Conservation (phyloP, 2,329 filamentous ascomycete genomes). For the Calonectria fujianensis region DNA sequence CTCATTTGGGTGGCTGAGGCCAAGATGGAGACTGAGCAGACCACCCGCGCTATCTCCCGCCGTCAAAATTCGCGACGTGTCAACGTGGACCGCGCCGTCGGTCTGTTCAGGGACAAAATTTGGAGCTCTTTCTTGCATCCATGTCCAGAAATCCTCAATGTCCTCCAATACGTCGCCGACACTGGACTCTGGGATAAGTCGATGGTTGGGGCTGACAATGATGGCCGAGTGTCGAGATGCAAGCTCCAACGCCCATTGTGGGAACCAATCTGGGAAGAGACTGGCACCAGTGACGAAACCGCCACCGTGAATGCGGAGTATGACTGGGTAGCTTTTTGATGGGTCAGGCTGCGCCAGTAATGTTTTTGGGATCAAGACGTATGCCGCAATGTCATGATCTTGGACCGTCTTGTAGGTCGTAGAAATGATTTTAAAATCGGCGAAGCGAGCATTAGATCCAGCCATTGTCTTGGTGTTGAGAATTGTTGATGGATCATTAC, state of each 20-base stretch:
- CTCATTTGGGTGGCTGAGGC: slow-evolving; percentile 18
- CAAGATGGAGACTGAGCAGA: slow-evolving; percentile 29
- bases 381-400: slow-evolving; percentile 3
- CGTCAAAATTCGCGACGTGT: slow-evolving; percentile 17
- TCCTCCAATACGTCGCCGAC: slow-evolving; percentile 28
- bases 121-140: slow-evolving; percentile 13
- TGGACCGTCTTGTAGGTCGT: slow-evolving; percentile 27
- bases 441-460: not conserved
- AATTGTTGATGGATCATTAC: too few species aligned
- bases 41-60: slow-evolving; percentile 31
- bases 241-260: slow-evolving; percentile 26
- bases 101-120: slow-evolving; percentile 4
- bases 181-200: slow-evolving; percentile 13
- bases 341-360: not conserved
- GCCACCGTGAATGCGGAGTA: slow-evolving; percentile 24
- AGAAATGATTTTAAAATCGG: slow-evolving; percentile 12
- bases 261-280: slow-evolving; percentile 28
- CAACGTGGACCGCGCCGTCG: slow-evolving; percentile 11
- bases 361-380: slow-evolving; percentile 18
- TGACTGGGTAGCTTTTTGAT: not conserved
- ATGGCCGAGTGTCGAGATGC: slow-evolving; percentile 30
- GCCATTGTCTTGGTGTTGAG: not conserved
- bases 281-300: slow-evolving; percentile 5
- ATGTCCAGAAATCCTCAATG: slow-evolving; percentile 27
- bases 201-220: slow-evolving; percentile 24